These are phyloP conservation scores for Termitomyces sp. DNA, from an alignment of 768 basidiomycete species.

Conservation along the genomic window DNA sequence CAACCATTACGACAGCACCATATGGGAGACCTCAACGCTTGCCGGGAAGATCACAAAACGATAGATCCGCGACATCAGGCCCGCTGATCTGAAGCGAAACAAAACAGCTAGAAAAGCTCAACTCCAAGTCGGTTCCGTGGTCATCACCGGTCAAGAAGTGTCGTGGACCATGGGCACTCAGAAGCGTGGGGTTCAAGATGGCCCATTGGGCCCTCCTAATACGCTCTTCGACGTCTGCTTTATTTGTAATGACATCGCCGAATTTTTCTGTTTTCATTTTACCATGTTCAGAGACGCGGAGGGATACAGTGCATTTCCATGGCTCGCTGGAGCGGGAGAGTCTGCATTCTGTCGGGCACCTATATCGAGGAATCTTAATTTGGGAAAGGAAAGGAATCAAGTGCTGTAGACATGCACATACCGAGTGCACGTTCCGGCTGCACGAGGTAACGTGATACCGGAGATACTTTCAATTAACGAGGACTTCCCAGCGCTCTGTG, in stretches of 20 bases:
- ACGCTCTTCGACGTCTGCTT: slow-evolving; percentile 54
- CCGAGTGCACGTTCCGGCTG: slow-evolving; percentile 76
- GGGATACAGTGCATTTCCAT: slow-evolving; percentile 49
- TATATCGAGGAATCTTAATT: slow-evolving; percentile 13
- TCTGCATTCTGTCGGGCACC: slow-evolving; percentile 56
- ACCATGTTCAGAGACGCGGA: slow-evolving; percentile 38
- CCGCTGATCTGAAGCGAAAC: slow-evolving; percentile 58
- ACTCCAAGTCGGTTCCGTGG: slow-evolving; percentile 18
- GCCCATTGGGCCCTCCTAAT: slow-evolving; percentile 63
- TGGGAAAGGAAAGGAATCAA: not conserved
- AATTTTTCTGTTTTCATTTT: slow-evolving; percentile 35
- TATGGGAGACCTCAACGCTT: slow-evolving; percentile 1
- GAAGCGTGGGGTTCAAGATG: slow-evolving; percentile 51
- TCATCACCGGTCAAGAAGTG: slow-evolving; percentile 35
- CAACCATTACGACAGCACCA: not conserved
- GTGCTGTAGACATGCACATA: slow-evolving; percentile 14
- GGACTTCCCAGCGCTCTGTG: slow-evolving; percentile 72
- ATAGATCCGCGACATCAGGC: slow-evolving; percentile 54
- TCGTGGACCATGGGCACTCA: slow-evolving; percentile 1
- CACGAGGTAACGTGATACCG: slow-evolving; percentile 63
- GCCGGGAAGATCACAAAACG: slow-evolving; percentile 63
- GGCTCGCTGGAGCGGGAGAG: slow-evolving; percentile 31
- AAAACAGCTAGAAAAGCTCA: slow-evolving; percentile 50
- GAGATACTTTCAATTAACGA: slow-evolving; percentile 77
- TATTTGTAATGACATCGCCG: slow-evolving; percentile 43